Conservation (phyloP, 2,329 filamentous ascomycete genomes). For the Colletotrichum echinochloae region DNA sequence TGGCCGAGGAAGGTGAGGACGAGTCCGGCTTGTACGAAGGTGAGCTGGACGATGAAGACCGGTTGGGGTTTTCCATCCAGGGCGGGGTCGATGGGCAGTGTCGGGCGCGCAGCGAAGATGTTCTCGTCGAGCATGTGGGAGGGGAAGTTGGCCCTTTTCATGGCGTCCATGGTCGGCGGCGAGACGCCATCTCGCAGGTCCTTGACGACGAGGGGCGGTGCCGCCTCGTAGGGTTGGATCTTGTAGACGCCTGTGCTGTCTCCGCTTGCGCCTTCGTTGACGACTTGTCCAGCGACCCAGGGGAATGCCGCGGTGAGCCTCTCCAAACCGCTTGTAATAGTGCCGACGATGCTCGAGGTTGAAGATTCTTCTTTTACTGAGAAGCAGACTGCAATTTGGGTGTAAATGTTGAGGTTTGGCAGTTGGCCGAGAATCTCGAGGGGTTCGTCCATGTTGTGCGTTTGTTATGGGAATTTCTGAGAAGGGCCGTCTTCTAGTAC, state of each 20-base stretch:
- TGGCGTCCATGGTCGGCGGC: conserved; percentile 52
- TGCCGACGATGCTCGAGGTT: conserved; percentile 46
- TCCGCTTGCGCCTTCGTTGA: conserved; percentile 48
- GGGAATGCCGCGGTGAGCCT: conserved; percentile 56
- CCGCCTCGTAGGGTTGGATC: conserved; percentile 51
- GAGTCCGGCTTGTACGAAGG: conserved; percentile 57
- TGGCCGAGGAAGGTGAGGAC: conserved; percentile 61
- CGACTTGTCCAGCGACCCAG: conserved; percentile 60
- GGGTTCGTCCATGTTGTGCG: conserved; percentile 7
- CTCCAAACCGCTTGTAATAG: conserved; percentile 52
- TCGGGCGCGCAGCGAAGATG: conserved; percentile 48
- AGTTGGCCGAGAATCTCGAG: conserved; percentile 58
- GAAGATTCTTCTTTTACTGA: conserved; percentile 43
- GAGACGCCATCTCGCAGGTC: conserved; percentile 54
- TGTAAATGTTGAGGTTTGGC: conserved; percentile 58
- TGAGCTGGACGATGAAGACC: conserved; percentile 33
- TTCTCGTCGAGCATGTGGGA: conserved; percentile 61
- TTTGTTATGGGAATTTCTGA: neutral
- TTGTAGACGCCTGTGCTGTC: conserved; percentile 51
- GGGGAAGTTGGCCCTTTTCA: conserved; percentile 56
- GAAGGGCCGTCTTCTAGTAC: no score
- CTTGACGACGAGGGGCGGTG: conserved; percentile 54
- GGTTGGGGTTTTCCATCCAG: conserved; percentile 4
- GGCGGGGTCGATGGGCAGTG: conserved; percentile 18
- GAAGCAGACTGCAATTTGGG: conserved; percentile 58